phyloP scores from a whole-genome alignment of 2,329 filamentous ascomycete species.

The Chaetomiaceae sp. region DNA sequence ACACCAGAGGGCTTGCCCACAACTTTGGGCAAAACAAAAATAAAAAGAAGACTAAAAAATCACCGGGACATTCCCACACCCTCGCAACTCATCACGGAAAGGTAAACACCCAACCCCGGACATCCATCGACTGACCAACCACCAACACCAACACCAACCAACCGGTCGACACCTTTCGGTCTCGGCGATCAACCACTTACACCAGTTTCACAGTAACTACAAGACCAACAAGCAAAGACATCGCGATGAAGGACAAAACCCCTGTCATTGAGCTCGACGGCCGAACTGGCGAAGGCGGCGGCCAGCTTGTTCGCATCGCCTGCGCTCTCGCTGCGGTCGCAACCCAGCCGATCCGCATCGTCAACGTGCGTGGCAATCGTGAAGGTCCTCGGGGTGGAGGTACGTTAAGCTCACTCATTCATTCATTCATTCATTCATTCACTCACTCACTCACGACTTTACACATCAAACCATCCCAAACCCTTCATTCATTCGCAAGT shows the following conservation, averaged over 20 bases:
- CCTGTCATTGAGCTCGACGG: constrained; percentile 48
- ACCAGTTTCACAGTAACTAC: too few species aligned
- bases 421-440: background rate
- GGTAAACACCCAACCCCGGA: too few species aligned
- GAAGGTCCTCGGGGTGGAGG: constrained; percentile 32
- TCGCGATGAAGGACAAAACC: constrained; percentile 2
- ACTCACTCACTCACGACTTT: background rate
- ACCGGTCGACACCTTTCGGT: too few species aligned
- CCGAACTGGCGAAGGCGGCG: constrained; percentile 55
- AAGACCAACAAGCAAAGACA: too few species aligned
- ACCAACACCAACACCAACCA: too few species aligned
- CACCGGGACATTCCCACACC: too few species aligned
- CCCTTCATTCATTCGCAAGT: background rate
- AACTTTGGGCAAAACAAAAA: too few species aligned
- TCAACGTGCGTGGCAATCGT: constrained; percentile 53
- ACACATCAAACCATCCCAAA: background rate
- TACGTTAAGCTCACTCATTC: constrained; percentile 5
- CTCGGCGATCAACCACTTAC: too few species aligned
- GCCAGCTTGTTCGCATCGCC: constrained; percentile 55
- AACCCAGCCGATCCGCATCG: constrained; percentile 48
- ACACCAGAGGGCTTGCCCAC: too few species aligned
- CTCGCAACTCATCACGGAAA: too few species aligned
- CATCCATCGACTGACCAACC: too few species aligned
- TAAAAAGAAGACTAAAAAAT: too few species aligned
- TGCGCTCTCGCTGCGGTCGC: constrained; percentile 53